phyloP scores from a whole-genome alignment of 2,329 filamentous ascomycete genomes.

The Parascedosporium putredinis region DNA sequence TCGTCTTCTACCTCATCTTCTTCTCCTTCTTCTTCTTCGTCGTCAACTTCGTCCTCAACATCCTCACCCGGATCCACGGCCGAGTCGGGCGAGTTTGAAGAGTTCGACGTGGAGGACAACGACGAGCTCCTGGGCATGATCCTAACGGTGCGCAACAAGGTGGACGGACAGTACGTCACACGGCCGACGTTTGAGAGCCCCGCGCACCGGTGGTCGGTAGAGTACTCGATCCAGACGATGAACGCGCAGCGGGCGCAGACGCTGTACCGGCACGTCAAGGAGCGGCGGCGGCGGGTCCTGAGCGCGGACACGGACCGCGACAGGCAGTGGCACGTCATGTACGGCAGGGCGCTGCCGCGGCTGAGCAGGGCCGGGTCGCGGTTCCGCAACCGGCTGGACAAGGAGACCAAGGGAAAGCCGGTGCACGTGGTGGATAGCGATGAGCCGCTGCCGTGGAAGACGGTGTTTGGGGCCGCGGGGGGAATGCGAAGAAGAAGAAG shows the following conservation, averaged over 20 bases:
- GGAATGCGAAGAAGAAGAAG: background rate
- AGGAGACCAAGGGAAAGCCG: slow-evolving; percentile 35
- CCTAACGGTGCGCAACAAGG: slow-evolving; percentile 59
- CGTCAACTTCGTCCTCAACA: background rate
- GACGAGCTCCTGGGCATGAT: slow-evolving; percentile 55
- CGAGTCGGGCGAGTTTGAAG: slow-evolving; percentile 3
- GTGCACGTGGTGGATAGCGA: slow-evolving; percentile 36
- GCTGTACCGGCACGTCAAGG: slow-evolving; percentile 47
- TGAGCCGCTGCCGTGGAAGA: slow-evolving; percentile 20
- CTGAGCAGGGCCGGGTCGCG: slow-evolving; percentile 42
- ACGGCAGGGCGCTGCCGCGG: slow-evolving; percentile 27
- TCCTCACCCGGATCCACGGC: background rate
- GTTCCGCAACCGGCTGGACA: slow-evolving; percentile 46
- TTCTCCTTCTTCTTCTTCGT: background rate
- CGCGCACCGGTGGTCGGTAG: slow-evolving; percentile 54
- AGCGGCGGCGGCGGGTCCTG: slow-evolving; percentile 41
- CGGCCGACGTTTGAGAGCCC: slow-evolving; percentile 43
- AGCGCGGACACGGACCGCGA: slow-evolving; percentile 9
- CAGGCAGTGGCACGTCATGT: slow-evolving; percentile 36
- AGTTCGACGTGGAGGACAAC: slow-evolving; percentile 7
- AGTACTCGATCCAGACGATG: slow-evolving; percentile 66
- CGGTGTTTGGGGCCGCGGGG: slow-evolving; percentile 20
- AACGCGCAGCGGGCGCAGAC: slow-evolving; percentile 27
- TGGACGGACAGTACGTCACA: slow-evolving; percentile 53
- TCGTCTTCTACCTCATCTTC: background rate